Conservation (phyloP, 108 stramenopile genomes). For the Pseudonitzschia multiseries region DNA sequence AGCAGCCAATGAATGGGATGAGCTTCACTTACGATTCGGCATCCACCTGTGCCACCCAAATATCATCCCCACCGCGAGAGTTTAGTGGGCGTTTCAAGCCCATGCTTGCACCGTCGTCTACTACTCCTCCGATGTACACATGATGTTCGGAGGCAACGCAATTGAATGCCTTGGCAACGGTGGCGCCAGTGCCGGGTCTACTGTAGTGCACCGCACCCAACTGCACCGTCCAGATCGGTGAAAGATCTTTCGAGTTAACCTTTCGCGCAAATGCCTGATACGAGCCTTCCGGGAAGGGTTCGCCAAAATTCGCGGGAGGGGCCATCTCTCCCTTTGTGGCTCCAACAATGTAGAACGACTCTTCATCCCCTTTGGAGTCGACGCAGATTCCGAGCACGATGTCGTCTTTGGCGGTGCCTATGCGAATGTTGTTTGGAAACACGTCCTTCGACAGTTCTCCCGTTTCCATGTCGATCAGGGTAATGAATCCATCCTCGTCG, state of each 20-base stretch:
- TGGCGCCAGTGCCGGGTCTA: neutral
- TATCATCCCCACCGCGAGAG: constrained; percentile 25
- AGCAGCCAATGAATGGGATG: neutral
- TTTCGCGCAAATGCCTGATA: constrained; percentile 25
- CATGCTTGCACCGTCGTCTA: constrained; percentile 19
- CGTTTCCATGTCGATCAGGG: constrained; percentile 12
- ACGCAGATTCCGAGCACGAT: constrained; percentile 25
- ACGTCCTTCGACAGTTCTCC: constrained; percentile 6
- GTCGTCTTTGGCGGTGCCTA: constrained; percentile 28
- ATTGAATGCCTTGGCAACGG: constrained; percentile 4
- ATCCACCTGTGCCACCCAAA: constrained; percentile 19
- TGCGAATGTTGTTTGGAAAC: constrained; percentile 19
- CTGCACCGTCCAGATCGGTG: constrained; percentile 22
- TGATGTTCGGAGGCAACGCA: constrained; percentile 23
- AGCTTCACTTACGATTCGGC: neutral
- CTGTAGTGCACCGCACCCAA: constrained; percentile 16
- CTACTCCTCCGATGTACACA: constrained; percentile 24
- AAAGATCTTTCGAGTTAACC: constrained; percentile 13
- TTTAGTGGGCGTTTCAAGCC: neutral
- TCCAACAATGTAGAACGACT: constrained; percentile 20
- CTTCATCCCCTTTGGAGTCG: constrained; percentile 19
- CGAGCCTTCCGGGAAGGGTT: constrained; percentile 13
- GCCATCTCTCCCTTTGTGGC: constrained; percentile 21
- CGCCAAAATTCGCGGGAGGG: neutral
- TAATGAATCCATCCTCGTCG: constrained; percentile 33